Conservation (phyloP, 73 alveolate genomes). For the Paramecium biaurelia region DNA sequence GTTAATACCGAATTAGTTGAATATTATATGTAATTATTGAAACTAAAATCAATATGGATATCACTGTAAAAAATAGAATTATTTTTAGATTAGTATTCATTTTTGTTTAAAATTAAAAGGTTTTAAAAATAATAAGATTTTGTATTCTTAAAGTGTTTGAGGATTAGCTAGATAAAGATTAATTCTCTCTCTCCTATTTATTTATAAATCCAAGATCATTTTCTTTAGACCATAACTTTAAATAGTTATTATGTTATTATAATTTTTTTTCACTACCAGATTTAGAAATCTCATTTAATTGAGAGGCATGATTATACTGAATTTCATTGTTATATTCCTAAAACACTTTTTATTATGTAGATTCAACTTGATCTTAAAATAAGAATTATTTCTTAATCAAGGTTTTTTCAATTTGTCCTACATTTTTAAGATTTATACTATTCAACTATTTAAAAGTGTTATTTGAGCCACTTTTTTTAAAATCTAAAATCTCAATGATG, state of each 20-base stretch:
- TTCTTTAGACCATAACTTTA: not conserved
- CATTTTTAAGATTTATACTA: not conserved
- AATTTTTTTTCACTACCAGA: not conserved
- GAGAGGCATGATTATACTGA: not conserved
- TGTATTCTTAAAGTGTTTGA: not conserved
- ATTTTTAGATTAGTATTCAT: not conserved
- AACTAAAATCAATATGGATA: not conserved
- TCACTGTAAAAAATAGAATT: not conserved
- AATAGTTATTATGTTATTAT: not conserved
- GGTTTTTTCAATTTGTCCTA: not conserved
- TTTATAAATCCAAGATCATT: not conserved
- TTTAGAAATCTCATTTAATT: not conserved
- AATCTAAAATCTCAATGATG: not conserved
- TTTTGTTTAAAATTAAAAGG: not conserved
- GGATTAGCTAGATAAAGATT: not conserved
- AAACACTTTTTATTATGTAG: not conserved
- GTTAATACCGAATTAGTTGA: not conserved
- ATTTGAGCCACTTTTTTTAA: not conserved
- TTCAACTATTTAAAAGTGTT: not conserved
- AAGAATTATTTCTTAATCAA: not conserved
- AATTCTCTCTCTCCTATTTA: not conserved
- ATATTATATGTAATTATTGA: not conserved
- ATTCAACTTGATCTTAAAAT: not conserved
- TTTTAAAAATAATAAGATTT: not conserved
- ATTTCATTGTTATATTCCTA: not conserved